Percentiles rank a stretch among this genome's conserved stretches.
Conservation (phyloP, 192 early-diverging fungal genomes). For the Podila verticillata region DNA sequence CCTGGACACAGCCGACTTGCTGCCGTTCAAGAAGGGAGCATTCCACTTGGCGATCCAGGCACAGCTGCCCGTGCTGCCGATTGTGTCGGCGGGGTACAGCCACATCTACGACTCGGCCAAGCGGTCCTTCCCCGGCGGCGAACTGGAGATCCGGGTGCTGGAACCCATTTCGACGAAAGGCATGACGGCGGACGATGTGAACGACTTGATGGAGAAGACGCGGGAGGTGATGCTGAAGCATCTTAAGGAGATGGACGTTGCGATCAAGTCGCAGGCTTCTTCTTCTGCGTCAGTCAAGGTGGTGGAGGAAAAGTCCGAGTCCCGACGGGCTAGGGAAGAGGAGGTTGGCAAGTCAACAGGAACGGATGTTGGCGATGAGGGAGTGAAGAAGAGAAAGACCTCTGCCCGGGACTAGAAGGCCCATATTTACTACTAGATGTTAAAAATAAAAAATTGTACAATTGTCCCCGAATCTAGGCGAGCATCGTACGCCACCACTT, state of each 20-base stretch:
- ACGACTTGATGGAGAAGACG: constrained; percentile 53
- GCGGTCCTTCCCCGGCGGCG: constrained; percentile 61
- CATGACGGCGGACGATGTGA: constrained; percentile 55
- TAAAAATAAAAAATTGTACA: too few species aligned
- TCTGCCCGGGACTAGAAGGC: too few species aligned
- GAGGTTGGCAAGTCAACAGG: too few species aligned
- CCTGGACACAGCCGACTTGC: constrained; percentile 70
- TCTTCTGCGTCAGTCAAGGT: background rate
- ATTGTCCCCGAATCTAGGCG: too few species aligned
- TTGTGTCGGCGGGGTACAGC: constrained; percentile 82
- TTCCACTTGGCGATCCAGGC: constrained; percentile 93
- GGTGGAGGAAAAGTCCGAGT: background rate
- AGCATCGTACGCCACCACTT: too few species aligned
- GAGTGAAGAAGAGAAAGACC: too few species aligned
- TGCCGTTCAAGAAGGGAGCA: constrained; percentile 97
- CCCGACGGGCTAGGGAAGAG: too few species aligned
- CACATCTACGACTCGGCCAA: constrained; percentile 66
- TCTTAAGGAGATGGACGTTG: constrained; percentile 57
- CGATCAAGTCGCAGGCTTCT: too few species aligned
- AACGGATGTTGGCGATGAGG: too few species aligned
- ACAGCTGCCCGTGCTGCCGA: constrained; percentile 85
- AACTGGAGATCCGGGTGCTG: constrained; percentile 64
- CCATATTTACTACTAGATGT: too few species aligned
- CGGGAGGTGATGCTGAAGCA: constrained; percentile 62
- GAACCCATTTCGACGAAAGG: constrained; percentile 60